Evolutionary conservation across 2,329 filamentous ascomycete species (phyloP).

Genomic region (Fonsecaea monophora): DNA sequence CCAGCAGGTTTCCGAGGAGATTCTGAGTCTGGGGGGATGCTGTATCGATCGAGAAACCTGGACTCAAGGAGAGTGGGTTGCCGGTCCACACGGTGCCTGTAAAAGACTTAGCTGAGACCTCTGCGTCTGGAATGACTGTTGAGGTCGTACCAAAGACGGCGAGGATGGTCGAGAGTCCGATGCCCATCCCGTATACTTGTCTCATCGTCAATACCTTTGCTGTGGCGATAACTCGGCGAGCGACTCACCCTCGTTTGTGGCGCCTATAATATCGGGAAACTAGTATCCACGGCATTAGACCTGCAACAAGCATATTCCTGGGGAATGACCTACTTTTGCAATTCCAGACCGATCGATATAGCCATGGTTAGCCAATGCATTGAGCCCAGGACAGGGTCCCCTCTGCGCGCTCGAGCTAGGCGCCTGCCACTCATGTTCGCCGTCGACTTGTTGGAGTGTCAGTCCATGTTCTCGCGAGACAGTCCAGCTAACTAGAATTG

Average conservation of each 20-base stretch:
- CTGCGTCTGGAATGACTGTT: neutral
- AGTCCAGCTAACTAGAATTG: neutral
- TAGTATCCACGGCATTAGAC: conserved; percentile 19
- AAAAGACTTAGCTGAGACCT: neutral
- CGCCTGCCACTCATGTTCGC: conserved; percentile 46
- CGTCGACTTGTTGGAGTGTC: conserved; percentile 42
- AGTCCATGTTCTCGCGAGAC: neutral
- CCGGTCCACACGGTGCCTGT: conserved; percentile 55
- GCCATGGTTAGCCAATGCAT: conserved; percentile 53
- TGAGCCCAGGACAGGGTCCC: conserved; percentile 52
- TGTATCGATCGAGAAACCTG: conserved; percentile 62
- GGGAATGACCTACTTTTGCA: conserved; percentile 10
- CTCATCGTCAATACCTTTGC: conserved; percentile 15
- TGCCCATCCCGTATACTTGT: conserved; percentile 57
- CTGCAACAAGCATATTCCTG: neutral
- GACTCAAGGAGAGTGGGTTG: conserved; percentile 58
- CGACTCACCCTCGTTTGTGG: conserved; percentile 46
- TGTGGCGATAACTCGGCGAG: neutral
- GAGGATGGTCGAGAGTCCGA: conserved; percentile 53
- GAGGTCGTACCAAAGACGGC: conserved; percentile 48
- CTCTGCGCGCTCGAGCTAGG: conserved; percentile 48
- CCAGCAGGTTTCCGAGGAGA: conserved; percentile 53
- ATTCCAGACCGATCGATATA: conserved; percentile 53
- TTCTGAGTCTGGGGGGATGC: conserved; percentile 48
- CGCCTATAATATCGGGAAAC: conserved; percentile 45